These are phyloP conservation scores for Halophytophthora polymorphica DNA, from an alignment of 352 stramenopile species.

Conservation along the genomic window DNA sequence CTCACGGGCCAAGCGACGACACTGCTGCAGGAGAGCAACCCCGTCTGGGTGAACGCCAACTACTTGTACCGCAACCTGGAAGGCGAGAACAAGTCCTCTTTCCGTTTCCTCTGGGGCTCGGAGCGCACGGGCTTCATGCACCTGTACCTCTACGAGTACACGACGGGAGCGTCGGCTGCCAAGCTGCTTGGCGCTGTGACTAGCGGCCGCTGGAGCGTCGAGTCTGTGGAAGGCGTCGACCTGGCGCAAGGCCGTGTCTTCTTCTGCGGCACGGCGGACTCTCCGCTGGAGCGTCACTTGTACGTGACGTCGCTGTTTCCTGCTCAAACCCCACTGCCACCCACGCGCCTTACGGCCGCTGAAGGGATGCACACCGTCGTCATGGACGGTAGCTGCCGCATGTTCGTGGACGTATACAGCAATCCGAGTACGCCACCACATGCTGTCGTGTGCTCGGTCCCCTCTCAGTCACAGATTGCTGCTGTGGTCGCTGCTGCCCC, in stretches of 20 bases:
- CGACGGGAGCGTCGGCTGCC: constrained; percentile 25
- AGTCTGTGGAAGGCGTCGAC: constrained; percentile 83
- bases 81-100: constrained; percentile 68
- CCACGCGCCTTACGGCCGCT: constrained; percentile 68
- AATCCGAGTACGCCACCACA: constrained; percentile 66
- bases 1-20: constrained; percentile 56
- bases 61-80: constrained; percentile 91
- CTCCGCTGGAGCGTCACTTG: constrained; percentile 89
- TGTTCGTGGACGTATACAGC: constrained; percentile 83
- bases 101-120: constrained; percentile 95
- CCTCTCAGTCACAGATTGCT: constrained; percentile 38
- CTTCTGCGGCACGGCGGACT: constrained; percentile 85
- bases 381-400: constrained; percentile 84
- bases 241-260: constrained; percentile 83
- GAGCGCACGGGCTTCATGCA: constrained; percentile 94
- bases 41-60: constrained; percentile 95
- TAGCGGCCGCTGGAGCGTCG: constrained; percentile 65
- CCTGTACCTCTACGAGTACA: constrained; percentile 95
- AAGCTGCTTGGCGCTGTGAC: constrained; percentile 63
- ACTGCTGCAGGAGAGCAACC: constrained; percentile 87
- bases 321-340: constrained; percentile 34
- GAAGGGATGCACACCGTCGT: constrained; percentile 89
- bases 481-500: constrained; percentile 17
- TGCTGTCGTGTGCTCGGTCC: constrained; percentile 49
- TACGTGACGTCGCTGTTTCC: constrained; percentile 81